A percentile compares a stretch with the other conserved stretches of the same genome.
These are phyloP conservation scores for Biscogniauxia marginata DNA, from an alignment of 2,329 filamentous ascomycete genomes.

Conservation along the genomic window DNA sequence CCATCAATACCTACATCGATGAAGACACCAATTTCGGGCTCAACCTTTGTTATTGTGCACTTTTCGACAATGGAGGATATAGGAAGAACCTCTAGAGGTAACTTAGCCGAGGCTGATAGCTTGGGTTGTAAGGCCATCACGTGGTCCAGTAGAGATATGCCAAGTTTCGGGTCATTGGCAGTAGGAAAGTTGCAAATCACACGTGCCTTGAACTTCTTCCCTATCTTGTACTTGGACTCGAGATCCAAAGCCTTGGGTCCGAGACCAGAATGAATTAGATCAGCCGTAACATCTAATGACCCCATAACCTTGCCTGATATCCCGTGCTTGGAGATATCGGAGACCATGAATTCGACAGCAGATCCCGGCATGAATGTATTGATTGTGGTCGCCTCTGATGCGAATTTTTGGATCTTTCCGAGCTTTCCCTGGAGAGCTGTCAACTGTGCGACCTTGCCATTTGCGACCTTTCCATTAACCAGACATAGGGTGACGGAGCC, in stretches of 20 bases:
- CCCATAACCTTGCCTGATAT: slow-evolving; percentile 89
- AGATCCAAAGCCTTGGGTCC: slow-evolving; percentile 69
- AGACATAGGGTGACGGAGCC: slow-evolving; percentile 84
- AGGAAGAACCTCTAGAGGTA: slow-evolving; percentile 60
- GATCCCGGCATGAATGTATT: slow-evolving; percentile 89
- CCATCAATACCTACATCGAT: slow-evolving; percentile 66
- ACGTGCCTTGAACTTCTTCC: slow-evolving; percentile 80
- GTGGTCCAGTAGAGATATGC: slow-evolving; percentile 86
- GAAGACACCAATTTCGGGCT: slow-evolving; percentile 78
- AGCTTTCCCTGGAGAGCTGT: slow-evolving; percentile 71
- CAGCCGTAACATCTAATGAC: slow-evolving; percentile 84
- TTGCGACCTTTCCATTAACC: slow-evolving; percentile 70
- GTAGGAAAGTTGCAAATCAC: slow-evolving; percentile 85
- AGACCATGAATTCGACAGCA: slow-evolving; percentile 80
- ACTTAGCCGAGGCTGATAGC: slow-evolving; percentile 37
- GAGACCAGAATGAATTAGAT: slow-evolving; percentile 82
- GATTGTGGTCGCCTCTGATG: slow-evolving; percentile 79
- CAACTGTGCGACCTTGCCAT: slow-evolving; percentile 83
- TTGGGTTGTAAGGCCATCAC: slow-evolving; percentile 62
- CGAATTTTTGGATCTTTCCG: slow-evolving; percentile 62
- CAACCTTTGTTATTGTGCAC: slow-evolving; percentile 77
- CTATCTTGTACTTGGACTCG: slow-evolving; percentile 75
- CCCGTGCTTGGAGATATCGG: slow-evolving; percentile 72
- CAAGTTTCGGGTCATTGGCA: slow-evolving; percentile 77
- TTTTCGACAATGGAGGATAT: slow-evolving; percentile 75